Percentiles rank a stretch among this genome's conserved stretches.
Evolutionary conservation across 148 eudicot species (phyloP).

Genomic region (Rhododendron henanense): DNA sequence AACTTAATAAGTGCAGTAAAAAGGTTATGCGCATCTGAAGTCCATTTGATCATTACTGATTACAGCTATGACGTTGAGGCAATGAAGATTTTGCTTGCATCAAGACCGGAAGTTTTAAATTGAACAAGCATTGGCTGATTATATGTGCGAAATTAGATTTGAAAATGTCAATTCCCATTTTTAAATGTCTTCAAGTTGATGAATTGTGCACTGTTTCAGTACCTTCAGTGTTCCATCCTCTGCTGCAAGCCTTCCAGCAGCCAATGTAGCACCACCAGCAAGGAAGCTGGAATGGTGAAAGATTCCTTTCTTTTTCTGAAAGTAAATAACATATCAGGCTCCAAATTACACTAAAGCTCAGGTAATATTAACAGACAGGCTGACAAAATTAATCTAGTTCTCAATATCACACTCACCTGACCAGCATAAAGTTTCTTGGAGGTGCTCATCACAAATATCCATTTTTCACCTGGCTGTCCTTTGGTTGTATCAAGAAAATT

Average conservation of each 20-base stretch:
- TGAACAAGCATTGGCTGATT: neutral
- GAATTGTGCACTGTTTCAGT: neutral
- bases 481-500: constrained; percentile 50
- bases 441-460: constrained; percentile 95
- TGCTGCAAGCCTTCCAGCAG: constrained; percentile 82
- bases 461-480: constrained; percentile 44
- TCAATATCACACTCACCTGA: constrained; percentile 42
- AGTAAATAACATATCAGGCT: constrained; percentile 5
- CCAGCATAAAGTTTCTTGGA: constrained; percentile 74
- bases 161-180: neutral
- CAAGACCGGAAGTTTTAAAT: neutral
- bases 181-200: neutral
- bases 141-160: neutral
- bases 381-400: neutral
- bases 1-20: neutral
- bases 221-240: constrained; percentile 80
- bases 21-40: neutral
- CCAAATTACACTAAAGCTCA: neutral
- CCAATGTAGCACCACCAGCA: constrained; percentile 91
- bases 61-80: neutral
- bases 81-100: neutral
- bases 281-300: constrained; percentile 98
- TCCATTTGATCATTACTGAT: neutral
- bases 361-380: neutral
- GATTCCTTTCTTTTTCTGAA: constrained; percentile 82